Base-by-base conservation (phyloP, 2,329 filamentous ascomycete genomes). In the Calonectria honghensis region DNA sequence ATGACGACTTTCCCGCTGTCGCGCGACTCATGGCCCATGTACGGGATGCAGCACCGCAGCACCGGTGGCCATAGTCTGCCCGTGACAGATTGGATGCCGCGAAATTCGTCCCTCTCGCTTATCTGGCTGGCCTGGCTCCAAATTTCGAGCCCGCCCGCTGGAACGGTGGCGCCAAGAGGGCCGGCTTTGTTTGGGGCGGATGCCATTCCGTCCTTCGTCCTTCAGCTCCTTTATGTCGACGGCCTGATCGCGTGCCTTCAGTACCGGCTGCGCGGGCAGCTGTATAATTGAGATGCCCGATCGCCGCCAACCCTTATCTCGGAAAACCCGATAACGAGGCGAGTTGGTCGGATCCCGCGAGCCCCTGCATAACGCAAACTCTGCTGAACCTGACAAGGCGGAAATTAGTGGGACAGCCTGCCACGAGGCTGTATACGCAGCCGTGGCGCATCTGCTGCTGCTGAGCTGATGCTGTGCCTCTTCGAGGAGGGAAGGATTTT, bases 1-100 rank as follows among this genome's bases (percentile, higher is more conserved):
- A 29, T 61, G 57, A 61, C 35, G 57, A 61, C 57, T 61, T 61
- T 61, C 35, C 57, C n/a, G 57, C 57, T 61, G n/a, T 27, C 41
- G 41, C n/a, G 24, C 57, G 57, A 61, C 35, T 61, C 57, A 61
- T 61, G 57, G 57, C 57, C 57, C 57, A 29, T 61, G 54, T 27
- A 18, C 18, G 37, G 32, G 51, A 14, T 31, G 51, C 51, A 13
- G 35, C 4, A 29, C 14, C 11, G 51, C 51, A 54, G 16, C 18
- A n/a, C 20, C 3, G 16, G 39, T 16, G 37, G 37, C 37, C 13
- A 39, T 39, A n/a, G 41, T 11, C 3, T n/a, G 41, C 41, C 6
- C 20, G 9, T 48, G 41, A 48, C 41, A 48, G 41, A 48, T 48
- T n/a, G 41, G 1, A 48, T 48, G 6, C 41, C 9, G 6, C 7